Conservation (phyloP, 2,329 filamentous ascomycete species). For the Aureobasidium namibiae region DNA sequence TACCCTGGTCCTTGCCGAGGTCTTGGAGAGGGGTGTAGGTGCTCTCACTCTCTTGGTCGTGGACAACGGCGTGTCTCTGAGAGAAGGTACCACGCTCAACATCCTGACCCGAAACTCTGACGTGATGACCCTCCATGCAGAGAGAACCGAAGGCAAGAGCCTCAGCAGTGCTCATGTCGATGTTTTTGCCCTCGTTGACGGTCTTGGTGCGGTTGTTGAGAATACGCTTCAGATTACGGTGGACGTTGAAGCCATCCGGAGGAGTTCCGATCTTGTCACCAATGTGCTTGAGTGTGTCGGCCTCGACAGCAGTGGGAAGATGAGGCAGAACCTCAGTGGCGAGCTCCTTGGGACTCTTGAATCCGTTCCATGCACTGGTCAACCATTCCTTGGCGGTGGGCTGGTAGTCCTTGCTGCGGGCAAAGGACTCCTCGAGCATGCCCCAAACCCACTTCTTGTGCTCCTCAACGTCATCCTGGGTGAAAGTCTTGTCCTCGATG, state of each 20-base stretch:
- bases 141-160: conserved; percentile 89
- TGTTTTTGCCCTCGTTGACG: conserved; percentile 82
- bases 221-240: conserved; percentile 97
- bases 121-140: conserved; percentile 88
- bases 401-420: conserved; percentile 95
- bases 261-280: conserved; percentile 68
- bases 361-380: conserved; percentile 97
- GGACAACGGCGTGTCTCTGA: conserved; percentile 91
- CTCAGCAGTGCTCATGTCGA: conserved; percentile 96
- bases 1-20: conserved; percentile 82
- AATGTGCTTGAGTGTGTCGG: conserved; percentile 68
- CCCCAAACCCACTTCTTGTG: conserved; percentile 99
- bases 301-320: conserved; percentile 72
- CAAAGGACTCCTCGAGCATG: conserved; percentile 96
- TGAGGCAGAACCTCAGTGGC: conserved; percentile 91
- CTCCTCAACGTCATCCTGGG: conserved; percentile 94
- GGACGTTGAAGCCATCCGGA: conserved; percentile 79
- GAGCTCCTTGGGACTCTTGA: conserved; percentile 97
- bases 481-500: conserved; percentile 86
- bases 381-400: conserved; percentile 97
- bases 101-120: conserved; percentile 96
- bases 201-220: conserved; percentile 83
- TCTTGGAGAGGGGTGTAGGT: conserved; percentile 91
- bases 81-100: conserved; percentile 99
- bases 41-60: conserved; percentile 90